Evolutionary conservation across 2,329 filamentous ascomycete species (phyloP), one percentile per base, ranked within the genome.

Genomic region (Fusarium globosum): DNA sequence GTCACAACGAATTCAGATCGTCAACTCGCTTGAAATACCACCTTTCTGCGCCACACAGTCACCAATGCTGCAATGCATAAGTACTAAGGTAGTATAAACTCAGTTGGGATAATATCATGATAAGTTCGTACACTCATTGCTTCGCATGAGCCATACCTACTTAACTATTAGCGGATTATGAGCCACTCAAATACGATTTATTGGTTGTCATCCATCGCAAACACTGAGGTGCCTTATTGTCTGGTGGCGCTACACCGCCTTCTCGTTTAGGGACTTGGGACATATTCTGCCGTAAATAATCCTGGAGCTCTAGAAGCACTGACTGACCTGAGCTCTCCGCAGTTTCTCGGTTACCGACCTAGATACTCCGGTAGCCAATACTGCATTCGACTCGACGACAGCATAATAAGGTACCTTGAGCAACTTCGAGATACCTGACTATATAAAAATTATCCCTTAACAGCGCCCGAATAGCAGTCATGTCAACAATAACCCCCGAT

Each of bases 401-500:
- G 48, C 52, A 61, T 49, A 21, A 28, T n/a, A 30, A 30, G 28
- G 28, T 30, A 21, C 26, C 20, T 35, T n/a, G 39, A 39, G 45
- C 39, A 30, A 33, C 36, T 60, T n/a, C 18, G 35, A 26, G 11
- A 28, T n/a, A 51, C 16, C 35, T 15, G 15, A 28, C 16, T 21
- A 6, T 38, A 33, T 21, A 33, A 45, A 6, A 35, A 14, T 28
- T 52, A 18, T 30, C 16, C 14, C n/a, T 38, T 8, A 10, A 18
- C 4, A 53, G 36, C 12, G 21, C 30, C 20, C 28, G 14, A 9
- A 18, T 49, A 39, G 20, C 35, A 33, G 52, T 8, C 53, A 97
- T 97, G 95, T 95, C 95, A 65, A 96, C 94, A 26, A 93, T 96
- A 79, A 93, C 94, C n/a, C 85, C 88, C 43, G 89, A 89, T 45